Conservation (phyloP, 2,329 filamentous ascomycete genomes). For the Clarireedia homoeocarpa region DNA sequence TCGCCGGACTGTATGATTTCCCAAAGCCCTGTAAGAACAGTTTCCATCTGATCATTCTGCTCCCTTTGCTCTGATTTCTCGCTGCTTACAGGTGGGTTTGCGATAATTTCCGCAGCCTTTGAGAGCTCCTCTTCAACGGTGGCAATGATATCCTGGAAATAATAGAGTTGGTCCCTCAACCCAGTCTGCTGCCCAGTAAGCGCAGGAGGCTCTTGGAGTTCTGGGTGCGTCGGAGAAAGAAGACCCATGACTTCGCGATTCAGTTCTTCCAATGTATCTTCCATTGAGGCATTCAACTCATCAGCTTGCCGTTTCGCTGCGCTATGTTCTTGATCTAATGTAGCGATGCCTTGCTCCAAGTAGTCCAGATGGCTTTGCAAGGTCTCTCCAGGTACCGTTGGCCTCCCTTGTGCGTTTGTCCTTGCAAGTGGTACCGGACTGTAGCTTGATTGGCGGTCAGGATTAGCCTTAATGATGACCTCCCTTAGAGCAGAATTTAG, state of each 20-base stretch:
- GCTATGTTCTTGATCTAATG: constrained; percentile 49
- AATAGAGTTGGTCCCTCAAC: constrained; percentile 59
- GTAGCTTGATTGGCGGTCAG: constrained; percentile 28
- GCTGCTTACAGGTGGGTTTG: constrained; percentile 12
- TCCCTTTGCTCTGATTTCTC: constrained; percentile 35
- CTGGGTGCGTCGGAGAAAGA: constrained; percentile 40
- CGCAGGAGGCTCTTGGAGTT: constrained; percentile 50
- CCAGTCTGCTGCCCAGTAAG: constrained; percentile 46
- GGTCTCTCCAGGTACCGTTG: constrained; percentile 38
- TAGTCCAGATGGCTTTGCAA: constrained; percentile 59
- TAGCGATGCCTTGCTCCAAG: constrained; percentile 56
- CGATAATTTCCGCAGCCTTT: constrained; percentile 14
- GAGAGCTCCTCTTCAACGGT: constrained; percentile 34
- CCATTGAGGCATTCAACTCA: constrained; percentile 28
- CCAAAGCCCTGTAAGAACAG: constrained; percentile 43
- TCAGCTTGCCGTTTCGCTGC: constrained; percentile 10
- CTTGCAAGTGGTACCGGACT: constrained; percentile 25
- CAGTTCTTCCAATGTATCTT: constrained; percentile 50
- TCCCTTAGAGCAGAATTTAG: constrained; percentile 61
- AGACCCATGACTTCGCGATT: constrained; percentile 57
- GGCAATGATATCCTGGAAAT: constrained; percentile 55
- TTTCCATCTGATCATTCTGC: constrained; percentile 48
- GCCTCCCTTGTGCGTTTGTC: constrained; percentile 35
- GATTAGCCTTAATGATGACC: constrained; percentile 57
- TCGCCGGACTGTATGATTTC: constrained; percentile 42